Conservation (phyloP, 2,329 filamentous ascomycete species). For the Mollisia scopiformis region DNA sequence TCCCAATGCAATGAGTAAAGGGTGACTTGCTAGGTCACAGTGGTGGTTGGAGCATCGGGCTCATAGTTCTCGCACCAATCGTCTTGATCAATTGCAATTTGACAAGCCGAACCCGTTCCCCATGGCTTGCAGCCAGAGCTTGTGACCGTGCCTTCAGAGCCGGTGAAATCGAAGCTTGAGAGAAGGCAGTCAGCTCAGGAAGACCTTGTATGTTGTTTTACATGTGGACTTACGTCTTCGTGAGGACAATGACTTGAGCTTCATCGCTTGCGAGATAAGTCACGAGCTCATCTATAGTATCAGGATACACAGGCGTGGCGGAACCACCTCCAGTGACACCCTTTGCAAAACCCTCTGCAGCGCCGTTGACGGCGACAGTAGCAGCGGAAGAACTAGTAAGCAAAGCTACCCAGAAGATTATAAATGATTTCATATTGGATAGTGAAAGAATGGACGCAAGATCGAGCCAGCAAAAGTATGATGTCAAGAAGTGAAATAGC, state of each 20-base stretch:
- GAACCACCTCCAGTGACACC: conserved; percentile 63
- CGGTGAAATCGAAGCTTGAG: conserved; percentile 55
- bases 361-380: conserved; percentile 18
- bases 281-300: conserved; percentile 56
- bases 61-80: conserved; percentile 41
- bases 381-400: too few relatives aligned
- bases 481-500: too few relatives aligned
- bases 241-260: conserved; percentile 60
- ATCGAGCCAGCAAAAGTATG: too few relatives aligned
- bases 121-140: conserved; percentile 28
- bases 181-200: neutral
- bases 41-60: conserved; percentile 13
- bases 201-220: neutral
- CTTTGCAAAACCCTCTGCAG: conserved; percentile 25
- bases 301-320: conserved; percentile 55
- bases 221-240: conserved; percentile 42
- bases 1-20: too few relatives aligned
- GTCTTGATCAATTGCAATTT: conserved; percentile 56
- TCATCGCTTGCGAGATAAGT: conserved; percentile 58
- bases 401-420: too few relatives aligned
- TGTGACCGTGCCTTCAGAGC: conserved; percentile 45
- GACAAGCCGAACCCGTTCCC: conserved; percentile 41
- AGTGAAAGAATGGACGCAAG: too few relatives aligned
- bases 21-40: conserved; percentile 10
- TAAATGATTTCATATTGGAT: too few relatives aligned